Evolutionary conservation across 495 filamentous ascomycete species (phyloP).

Genomic region (Venustampulla echinocandica): DNA sequence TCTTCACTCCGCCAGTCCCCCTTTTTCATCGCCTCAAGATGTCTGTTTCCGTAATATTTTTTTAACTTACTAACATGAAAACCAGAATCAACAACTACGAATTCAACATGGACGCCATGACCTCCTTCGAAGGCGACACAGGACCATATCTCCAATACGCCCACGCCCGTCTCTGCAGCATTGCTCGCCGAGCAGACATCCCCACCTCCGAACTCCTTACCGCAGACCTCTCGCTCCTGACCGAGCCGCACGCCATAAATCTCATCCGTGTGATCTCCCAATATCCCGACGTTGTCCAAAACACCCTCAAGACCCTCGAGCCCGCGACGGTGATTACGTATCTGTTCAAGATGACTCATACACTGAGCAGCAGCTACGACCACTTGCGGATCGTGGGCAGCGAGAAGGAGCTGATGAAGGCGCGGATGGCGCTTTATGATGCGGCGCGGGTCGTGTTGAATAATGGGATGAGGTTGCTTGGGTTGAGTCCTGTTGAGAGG

Average conservation of each 20-base stretch:
- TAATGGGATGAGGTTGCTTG: conserved; percentile 79
- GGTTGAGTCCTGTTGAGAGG: conserved; percentile 69
- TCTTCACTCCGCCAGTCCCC: no score
- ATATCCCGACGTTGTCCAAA: conserved; percentile 56
- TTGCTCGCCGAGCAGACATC: conserved; percentile 45
- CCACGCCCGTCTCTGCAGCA: conserved; percentile 55
- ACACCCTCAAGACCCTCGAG: conserved; percentile 56
- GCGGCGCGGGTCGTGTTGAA: conserved; percentile 65
- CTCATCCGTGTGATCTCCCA: conserved; percentile 52
- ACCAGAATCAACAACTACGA: conserved; percentile 52
- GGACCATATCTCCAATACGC: conserved; percentile 65
- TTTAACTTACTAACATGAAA: neutral
- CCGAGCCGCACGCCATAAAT: conserved; percentile 50
- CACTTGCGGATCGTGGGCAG: conserved; percentile 71
- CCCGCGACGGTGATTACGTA: conserved; percentile 66
- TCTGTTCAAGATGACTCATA: conserved; percentile 83
- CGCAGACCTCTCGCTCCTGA: conserved; percentile 50
- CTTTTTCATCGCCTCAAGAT: neutral
- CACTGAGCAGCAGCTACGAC: conserved; percentile 75
- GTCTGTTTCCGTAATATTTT: no score
- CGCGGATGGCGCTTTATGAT: conserved; percentile 76
- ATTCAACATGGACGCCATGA: conserved; percentile 58
- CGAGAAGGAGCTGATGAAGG: conserved; percentile 59
- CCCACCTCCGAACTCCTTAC: conserved; percentile 41
- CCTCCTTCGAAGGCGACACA: conserved; percentile 62